Evolutionary conservation across 2,329 filamentous ascomycete genomes (phyloP), one percentile per base, ranked within the genome.

Genomic region (Fusarium nanum): DNA sequence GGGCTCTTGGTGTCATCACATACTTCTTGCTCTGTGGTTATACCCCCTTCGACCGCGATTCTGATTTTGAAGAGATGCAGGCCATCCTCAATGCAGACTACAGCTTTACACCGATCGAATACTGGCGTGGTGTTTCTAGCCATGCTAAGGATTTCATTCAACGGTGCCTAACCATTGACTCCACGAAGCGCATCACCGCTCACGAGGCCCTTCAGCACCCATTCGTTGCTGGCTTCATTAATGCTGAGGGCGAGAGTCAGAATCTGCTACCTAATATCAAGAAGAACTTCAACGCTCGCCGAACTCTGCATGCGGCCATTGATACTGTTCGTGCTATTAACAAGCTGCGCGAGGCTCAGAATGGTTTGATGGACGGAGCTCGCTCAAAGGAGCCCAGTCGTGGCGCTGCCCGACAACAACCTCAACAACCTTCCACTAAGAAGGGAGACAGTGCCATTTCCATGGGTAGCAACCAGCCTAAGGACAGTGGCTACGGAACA

Each of bases 31-130:
- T 99, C 53, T 98, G 96, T 81, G 96, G 96, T 63, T 98, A 98
- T 83, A 99, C 96, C 1, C 96, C 96, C 14, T 99, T 99, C 79
- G 96, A 99, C 82, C 92, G 96, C 59, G 96, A 98, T 81, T 95
- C 91, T 75, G 97, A 99, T 81, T 91, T 98, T 77, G 96, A 99
- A 83, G 96, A 99, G 83, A 98, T 99, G 95, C 95, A 98, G 83
- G 96, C 96, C 74, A 99, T 99, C 78, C 89, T 98, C 60, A 92
- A 94, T 68, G 96, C 96, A 64, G 95, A 98, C 83, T 99, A 98
- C 85, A 92, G 90, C 77, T 99, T 98, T 81, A 95, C 93, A 6
- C 96, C 96, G 3, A 83, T 93, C 67, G 95, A 98, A 79, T 98
- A 98, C 86, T 99, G 96, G 96, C 92, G 94, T 68, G 93, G 93